Evolutionary conservation across 768 basidiomycete genomes (phyloP).

Genomic region (Boletus speciosus): DNA sequence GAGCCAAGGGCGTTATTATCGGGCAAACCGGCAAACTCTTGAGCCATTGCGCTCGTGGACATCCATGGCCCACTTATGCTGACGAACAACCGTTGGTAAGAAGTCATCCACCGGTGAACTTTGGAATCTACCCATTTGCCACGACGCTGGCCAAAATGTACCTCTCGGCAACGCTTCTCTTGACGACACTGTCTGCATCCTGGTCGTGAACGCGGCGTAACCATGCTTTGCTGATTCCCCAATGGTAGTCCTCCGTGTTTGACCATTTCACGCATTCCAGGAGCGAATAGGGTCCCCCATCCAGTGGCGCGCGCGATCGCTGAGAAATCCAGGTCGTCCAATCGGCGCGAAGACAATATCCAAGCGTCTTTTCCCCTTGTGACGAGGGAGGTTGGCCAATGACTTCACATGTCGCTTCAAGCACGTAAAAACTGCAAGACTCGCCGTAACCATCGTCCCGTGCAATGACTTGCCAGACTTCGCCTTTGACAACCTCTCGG

Average conservation of each 20-base stretch:
- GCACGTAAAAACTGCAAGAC: slow-evolving; percentile 44
- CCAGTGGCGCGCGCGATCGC: slow-evolving; percentile 6
- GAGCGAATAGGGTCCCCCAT: slow-evolving; percentile 3
- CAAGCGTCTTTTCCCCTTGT: neutral
- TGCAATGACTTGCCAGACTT: slow-evolving; percentile 58
- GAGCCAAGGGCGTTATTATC: slow-evolving; percentile 3
- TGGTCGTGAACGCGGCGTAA: slow-evolving; percentile 42
- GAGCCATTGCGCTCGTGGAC: slow-evolving; percentile 66
- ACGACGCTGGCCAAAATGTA: slow-evolving; percentile 71
- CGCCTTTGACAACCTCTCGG: slow-evolving; percentile 49
- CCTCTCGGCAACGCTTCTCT: slow-evolving; percentile 51
- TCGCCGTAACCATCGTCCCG: slow-evolving; percentile 22
- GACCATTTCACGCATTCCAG: slow-evolving; percentile 53
- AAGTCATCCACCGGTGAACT: neutral
- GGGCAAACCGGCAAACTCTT: slow-evolving; percentile 58
- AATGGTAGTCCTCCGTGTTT: slow-evolving; percentile 66
- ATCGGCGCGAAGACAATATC: slow-evolving; percentile 46
- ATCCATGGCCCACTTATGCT: slow-evolving; percentile 72
- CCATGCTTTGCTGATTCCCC: slow-evolving; percentile 70
- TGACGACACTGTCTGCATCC: slow-evolving; percentile 39
- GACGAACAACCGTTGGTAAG: slow-evolving; percentile 5
- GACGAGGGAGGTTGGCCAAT: slow-evolving; percentile 42
- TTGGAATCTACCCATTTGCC: slow-evolving; percentile 54
- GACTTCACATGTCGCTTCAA: slow-evolving; percentile 73
- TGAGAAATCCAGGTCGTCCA: slow-evolving; percentile 59